Base-by-base conservation (phyloP, 768 basidiomycete species). In the Gloeophyllum trabeum region DNA sequence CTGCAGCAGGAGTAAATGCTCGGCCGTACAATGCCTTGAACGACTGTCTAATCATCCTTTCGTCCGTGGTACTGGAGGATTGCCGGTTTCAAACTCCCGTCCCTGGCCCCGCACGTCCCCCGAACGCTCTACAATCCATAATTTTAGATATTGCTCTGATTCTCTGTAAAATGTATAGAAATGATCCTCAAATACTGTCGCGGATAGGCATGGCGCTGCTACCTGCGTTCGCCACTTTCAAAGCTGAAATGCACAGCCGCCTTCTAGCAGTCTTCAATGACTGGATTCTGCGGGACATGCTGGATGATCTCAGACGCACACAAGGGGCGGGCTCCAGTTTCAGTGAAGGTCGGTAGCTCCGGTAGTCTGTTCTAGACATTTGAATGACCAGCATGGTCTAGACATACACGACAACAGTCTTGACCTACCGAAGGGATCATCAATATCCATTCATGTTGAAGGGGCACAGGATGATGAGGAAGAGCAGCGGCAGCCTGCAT, bases 201-300 rank as follows among this genome's bases (percentile, higher is more conserved):
- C 69, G 72, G 35, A 71, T 89, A 41, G 78, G 73, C 1, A 72
- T 79, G 42, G 77, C 79, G 13, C 60, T 88, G 42, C 70, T 89
- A n/a, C 83, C 81, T 4, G 81, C 82, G 0, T 81, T 91, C 48
- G 64, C 69, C 24, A 77, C 81, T 20, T 89, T 89, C 60, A 66
- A 59, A 4, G 54, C 59, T 14, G 73, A 70, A 46, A 82, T 87
- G 77, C 66, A 76, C 45, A 60, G 67, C 13, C 69, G 80, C 6
- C 58, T 90, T 5, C 62, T 88, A 34, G 59, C 61, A 2, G 86
- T 88, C 58, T 84, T 86, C 46, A 79, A 87, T 46, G 70, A 71
- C 20, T 64, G 66, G 16, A 59, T 85, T 21, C 50, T 88, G 5
- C 69, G 74, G 42, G 64, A 66, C 21, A 60, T 76, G 24, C 58